Evolutionary conservation across 2,329 filamentous ascomycete genomes (phyloP), one percentile per base, ranked within the genome.

Genomic region (Fusarium devonianum): DNA sequence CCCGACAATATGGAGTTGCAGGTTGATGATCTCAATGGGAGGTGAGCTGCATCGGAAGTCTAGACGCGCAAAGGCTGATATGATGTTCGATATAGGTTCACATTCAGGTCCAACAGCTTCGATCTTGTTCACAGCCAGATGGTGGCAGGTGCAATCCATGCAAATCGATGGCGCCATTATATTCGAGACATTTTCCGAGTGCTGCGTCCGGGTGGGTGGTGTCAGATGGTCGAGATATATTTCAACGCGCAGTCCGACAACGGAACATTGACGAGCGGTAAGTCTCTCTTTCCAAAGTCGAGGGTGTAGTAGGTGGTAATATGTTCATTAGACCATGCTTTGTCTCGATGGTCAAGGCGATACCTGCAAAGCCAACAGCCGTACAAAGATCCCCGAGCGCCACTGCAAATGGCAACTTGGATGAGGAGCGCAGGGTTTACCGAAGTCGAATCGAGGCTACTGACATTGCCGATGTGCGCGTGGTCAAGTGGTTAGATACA

Each of bases 201-300:
- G 8, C 75, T 92, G 55, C 87, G 84, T 39, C 87, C 85, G 5
- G 88, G 86, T 2, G 92, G 92, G 2, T 96, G 91, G 90, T 81
- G 89, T 50, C 91, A 96, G 67, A 86, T 96, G 80, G 83, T 90
- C n/a, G 92, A 96, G 67, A 82, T 92, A 63, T 91, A 95, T 66
- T 87, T 87, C 69, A 90, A 91, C 58, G 85, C 90, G 18, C 92
- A 96, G 69, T 96, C 90, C 1, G 85, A 93, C 61, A 95, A 90
- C 63, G 91, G 91, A 5, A 85, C 83, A n/a, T 74, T 94, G 62
- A 86, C 83, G 9, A 79, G 86, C 39, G 78, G 84, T 80, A 65
- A 69, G 78, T 36, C 14, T 25, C 5, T 8, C 4, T 12, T 30
- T 14, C 7, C 4, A 1, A 8, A 22, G 13, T 7, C 11, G 10